These are phyloP conservation scores for Chloromonas sp. DNA, from an alignment of 163 green algal genomes.

Conservation along the genomic window DNA sequence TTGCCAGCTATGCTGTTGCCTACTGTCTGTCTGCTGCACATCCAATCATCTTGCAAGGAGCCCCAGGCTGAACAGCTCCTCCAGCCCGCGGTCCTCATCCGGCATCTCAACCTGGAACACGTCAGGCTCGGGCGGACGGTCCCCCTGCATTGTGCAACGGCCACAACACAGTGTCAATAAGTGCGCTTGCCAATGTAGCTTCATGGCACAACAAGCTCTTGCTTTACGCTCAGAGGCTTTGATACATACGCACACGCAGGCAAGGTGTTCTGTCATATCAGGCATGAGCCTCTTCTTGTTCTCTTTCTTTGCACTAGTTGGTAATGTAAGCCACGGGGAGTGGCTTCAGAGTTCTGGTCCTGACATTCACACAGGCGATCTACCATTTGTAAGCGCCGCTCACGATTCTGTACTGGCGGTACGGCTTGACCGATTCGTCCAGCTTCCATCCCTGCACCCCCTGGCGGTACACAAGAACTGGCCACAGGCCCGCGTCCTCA, in stretches of 20 bases:
- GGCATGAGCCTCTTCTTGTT: too few species aligned
- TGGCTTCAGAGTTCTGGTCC: too few species aligned
- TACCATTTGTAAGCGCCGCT: neutral
- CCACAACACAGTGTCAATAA: neutral
- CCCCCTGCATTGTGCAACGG: neutral
- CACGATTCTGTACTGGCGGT: neutral
- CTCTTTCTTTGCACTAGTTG: too few species aligned
- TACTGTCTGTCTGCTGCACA: too few species aligned
- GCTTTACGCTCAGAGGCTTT: too few species aligned
- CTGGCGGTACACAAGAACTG: slow-evolving; percentile 3
- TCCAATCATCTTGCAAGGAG: neutral
- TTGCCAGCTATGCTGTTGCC: too few species aligned
- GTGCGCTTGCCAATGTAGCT: neutral
- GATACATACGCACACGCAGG: too few species aligned
- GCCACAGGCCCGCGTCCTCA: neutral
- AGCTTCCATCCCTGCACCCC: neutral
- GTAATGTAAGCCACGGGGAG: too few species aligned
- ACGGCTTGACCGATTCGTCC: slow-evolving; percentile 2
- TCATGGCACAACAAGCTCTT: too few species aligned
- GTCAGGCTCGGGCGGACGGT: slow-evolving; percentile 1
- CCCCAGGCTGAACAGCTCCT: neutral
- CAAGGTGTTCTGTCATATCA: too few species aligned
- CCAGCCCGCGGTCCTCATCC: neutral
- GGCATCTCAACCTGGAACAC: slow-evolving; percentile 1
- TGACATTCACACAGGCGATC: too few species aligned